Percentiles rank a stretch among this genome's conserved stretches.
Conservation (phyloP, 805 yeast genomes). For the Nakazawaea holstii region DNA sequence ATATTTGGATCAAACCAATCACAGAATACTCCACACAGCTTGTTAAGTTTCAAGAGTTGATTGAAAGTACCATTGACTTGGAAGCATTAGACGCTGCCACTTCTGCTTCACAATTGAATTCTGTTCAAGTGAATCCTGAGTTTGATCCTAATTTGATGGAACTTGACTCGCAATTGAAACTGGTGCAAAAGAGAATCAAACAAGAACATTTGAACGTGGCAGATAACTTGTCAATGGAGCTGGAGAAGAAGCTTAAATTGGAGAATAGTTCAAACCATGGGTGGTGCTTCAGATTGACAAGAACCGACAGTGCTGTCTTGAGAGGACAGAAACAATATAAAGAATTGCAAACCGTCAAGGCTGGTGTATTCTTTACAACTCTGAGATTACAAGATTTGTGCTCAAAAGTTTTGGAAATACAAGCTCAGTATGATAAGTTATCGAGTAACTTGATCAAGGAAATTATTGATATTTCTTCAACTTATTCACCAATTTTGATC, state of each 20-base stretch:
- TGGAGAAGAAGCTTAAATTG: slow-evolving; percentile 82
- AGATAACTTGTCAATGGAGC: slow-evolving; percentile 73
- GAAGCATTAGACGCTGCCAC: slow-evolving; percentile 79
- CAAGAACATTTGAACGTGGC: slow-evolving; percentile 59
- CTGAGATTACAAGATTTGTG: slow-evolving; percentile 55
- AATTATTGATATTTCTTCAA: slow-evolving; percentile 71
- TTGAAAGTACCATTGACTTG: slow-evolving; percentile 88
- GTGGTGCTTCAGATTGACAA: slow-evolving; percentile 90
- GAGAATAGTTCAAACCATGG: slow-evolving; percentile 88
- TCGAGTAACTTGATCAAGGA: slow-evolving; percentile 80
- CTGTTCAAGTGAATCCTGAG: slow-evolving; percentile 78
- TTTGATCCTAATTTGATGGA: slow-evolving; percentile 73
- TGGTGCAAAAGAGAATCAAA: slow-evolving; percentile 48
- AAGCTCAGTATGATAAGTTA: slow-evolving; percentile 63
- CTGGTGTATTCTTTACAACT: slow-evolving; percentile 92
- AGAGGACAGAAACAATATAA: slow-evolving; percentile 58
- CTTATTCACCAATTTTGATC: slow-evolving; percentile 76
- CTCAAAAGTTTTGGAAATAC: slow-evolving; percentile 49
- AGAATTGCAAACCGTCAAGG: slow-evolving; percentile 88
- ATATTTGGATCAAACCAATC: slow-evolving; percentile 57
- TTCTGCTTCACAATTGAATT: slow-evolving; percentile 23
- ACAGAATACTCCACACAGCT: slow-evolving; percentile 44
- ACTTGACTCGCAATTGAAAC: slow-evolving; percentile 54
- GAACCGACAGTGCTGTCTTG: slow-evolving; percentile 80
- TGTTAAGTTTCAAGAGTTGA: slow-evolving; percentile 70